phyloP scores from a whole-genome alignment of 129 eudicot genomes.

The Cynara cardunculus region DNA sequence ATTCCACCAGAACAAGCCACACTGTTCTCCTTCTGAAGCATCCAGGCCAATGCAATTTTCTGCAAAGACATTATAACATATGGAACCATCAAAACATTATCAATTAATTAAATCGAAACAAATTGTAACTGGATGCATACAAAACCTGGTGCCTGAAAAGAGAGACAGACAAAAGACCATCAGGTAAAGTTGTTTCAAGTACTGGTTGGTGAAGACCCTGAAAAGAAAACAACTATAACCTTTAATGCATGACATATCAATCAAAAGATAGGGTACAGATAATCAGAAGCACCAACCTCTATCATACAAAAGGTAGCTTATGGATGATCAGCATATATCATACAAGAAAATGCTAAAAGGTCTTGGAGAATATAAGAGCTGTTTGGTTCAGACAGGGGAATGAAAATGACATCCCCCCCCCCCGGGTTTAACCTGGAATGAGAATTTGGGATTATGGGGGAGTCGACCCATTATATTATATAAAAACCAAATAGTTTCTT shows the following conservation, averaged over 20 bases:
- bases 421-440: too few relatives aligned
- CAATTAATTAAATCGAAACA: neutral
- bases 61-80: conserved; percentile 23
- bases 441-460: too few relatives aligned
- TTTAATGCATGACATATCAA: neutral
- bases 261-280: neutral
- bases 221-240: neutral
- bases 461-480: too few relatives aligned
- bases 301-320: neutral
- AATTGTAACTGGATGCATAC: neutral
- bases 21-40: conserved; percentile 73
- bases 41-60: conserved; percentile 96
- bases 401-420: too few relatives aligned
- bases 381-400: too few relatives aligned
- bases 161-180: conserved; percentile 67
- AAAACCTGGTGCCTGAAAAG: conserved; percentile 93
- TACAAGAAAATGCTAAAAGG: neutral
- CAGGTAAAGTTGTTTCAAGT: conserved; percentile 57
- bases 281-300: neutral
- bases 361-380: neutral
- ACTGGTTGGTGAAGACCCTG: conserved; percentile 73
- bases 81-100: neutral
- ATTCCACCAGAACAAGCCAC: conserved; percentile 76
- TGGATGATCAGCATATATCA: neutral
- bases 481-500: too few relatives aligned